phyloP scores from a whole-genome alignment of 805 yeast species.

The Candida broadrunensis region DNA sequence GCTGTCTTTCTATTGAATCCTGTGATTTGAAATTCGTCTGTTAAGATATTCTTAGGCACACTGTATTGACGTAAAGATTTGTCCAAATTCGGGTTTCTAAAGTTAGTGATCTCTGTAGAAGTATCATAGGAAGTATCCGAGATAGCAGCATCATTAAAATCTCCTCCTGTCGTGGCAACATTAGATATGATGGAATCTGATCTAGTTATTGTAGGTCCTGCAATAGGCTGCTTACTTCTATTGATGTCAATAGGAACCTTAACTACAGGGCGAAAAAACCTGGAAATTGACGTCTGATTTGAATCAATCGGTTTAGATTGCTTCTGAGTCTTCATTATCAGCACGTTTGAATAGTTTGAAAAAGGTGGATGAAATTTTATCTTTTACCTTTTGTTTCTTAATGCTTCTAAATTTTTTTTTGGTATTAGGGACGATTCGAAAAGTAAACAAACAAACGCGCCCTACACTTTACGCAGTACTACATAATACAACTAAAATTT shows the following conservation, averaged over 20 bases:
- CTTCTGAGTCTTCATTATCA: neutral
- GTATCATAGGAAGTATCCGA: conserved; percentile 38
- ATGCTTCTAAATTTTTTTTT: too few species aligned
- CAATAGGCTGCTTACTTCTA: neutral
- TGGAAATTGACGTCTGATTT: conserved; percentile 24
- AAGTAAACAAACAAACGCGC: too few species aligned
- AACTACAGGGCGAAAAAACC: conserved; percentile 17
- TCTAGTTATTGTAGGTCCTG: conserved; percentile 6
- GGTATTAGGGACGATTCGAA: too few species aligned
- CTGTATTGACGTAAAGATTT: neutral
- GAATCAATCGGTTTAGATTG: neutral
- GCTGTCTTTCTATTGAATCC: neutral
- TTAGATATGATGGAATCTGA: conserved; percentile 19
- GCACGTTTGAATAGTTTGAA: too few species aligned
- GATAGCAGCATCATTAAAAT: conserved; percentile 26
- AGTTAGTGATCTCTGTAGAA: conserved; percentile 33
- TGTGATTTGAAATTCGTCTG: neutral
- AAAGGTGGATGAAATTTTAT: too few species aligned
- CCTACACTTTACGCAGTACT: too few species aligned
- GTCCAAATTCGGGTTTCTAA: conserved; percentile 23
- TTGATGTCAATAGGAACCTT: neutral
- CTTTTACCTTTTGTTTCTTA: too few species aligned
- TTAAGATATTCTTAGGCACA: neutral
- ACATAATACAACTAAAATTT: too few species aligned
- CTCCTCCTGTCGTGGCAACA: conserved; percentile 15